Conservation (phyloP, 768 basidiomycete species). For the Macrolepiota dolichaula region DNA sequence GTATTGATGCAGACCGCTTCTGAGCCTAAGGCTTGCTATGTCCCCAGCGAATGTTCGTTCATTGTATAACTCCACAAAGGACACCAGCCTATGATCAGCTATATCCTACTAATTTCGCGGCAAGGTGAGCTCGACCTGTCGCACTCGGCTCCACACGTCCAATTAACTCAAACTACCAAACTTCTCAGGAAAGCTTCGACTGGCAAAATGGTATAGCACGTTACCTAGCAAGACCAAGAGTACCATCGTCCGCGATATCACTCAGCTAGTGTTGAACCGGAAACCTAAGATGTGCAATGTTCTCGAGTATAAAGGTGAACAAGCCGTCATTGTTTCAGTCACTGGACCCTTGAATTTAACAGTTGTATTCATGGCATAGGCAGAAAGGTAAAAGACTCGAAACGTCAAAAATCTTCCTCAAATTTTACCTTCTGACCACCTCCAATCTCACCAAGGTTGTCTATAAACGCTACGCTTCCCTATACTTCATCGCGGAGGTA, state of each 20-base stretch:
- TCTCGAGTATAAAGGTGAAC: conserved; percentile 88
- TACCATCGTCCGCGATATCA: conserved; percentile 95
- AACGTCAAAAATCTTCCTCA: not conserved
- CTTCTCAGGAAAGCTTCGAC: conserved; percentile 77
- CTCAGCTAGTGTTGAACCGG: conserved; percentile 85
- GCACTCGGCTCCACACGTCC: not conserved
- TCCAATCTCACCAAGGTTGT: conserved; percentile 56
- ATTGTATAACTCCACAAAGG: not conserved
- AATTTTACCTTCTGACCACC: not conserved
- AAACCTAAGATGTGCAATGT: conserved; percentile 94
- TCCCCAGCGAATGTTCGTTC: too few species aligned
- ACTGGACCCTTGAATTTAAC: not conserved
- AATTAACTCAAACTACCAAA: not conserved
- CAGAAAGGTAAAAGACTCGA: not conserved
- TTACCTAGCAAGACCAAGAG: conserved; percentile 75
- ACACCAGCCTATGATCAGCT: conserved; percentile 69
- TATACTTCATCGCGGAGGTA: conserved; percentile 93
- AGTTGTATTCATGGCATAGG: not conserved
- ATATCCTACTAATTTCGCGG: conserved; percentile 89
- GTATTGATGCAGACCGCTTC: too few species aligned
- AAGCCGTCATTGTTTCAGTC: not conserved
- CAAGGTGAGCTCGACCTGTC: conserved; percentile 54
- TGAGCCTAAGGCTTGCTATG: not conserved
- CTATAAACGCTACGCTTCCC: conserved; percentile 91
- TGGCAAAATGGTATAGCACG: conserved; percentile 95